phyloP scores from a whole-genome alignment of 805 yeast genomes.

The Teunomyces atbi region DNA sequence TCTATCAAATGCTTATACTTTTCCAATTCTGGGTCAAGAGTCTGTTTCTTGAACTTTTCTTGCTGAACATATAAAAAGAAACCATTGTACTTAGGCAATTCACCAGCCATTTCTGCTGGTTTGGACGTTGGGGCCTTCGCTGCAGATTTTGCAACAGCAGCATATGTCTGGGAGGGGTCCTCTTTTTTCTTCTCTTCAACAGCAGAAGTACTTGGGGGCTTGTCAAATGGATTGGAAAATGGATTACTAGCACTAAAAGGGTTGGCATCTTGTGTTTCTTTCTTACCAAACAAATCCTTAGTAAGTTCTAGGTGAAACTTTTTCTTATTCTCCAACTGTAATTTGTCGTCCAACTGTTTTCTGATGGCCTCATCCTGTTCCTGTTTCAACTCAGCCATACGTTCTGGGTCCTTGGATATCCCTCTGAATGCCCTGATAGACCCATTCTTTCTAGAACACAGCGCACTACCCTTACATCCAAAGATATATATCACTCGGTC shows the following conservation, averaged over 20 bases:
- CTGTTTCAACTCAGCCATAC: conserved; percentile 39
- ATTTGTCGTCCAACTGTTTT: conserved; percentile 38
- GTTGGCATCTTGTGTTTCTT: conserved; percentile 4
- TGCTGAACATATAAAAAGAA: conserved; percentile 68
- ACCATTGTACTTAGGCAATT: conserved; percentile 58
- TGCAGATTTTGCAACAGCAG: conserved; percentile 17
- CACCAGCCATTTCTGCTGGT: conserved; percentile 10
- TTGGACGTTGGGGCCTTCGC: conserved; percentile 7
- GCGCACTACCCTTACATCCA: conserved; percentile 55
- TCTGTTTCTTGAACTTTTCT: conserved; percentile 59
- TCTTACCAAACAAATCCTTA: conserved; percentile 26
- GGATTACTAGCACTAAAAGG: conserved; percentile 2
- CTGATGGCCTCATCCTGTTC: conserved; percentile 29
- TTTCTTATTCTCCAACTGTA: conserved; percentile 43
- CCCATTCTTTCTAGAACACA: conserved; percentile 70
- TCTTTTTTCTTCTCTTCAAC: background rate
- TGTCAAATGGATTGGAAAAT: conserved; percentile 31
- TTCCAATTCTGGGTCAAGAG: conserved; percentile 51
- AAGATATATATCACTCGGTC: conserved; percentile 83
- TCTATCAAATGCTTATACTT: conserved; percentile 51
- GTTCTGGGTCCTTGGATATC: conserved; percentile 55
- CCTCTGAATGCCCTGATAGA: conserved; percentile 77
- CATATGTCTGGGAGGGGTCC: conserved; percentile 11
- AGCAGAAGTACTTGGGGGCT: conserved; percentile 9
- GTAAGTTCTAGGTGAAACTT: conserved; percentile 38